Conservation (phyloP, 257 asterid genomes). For the Solanum raphanifolium region DNA sequence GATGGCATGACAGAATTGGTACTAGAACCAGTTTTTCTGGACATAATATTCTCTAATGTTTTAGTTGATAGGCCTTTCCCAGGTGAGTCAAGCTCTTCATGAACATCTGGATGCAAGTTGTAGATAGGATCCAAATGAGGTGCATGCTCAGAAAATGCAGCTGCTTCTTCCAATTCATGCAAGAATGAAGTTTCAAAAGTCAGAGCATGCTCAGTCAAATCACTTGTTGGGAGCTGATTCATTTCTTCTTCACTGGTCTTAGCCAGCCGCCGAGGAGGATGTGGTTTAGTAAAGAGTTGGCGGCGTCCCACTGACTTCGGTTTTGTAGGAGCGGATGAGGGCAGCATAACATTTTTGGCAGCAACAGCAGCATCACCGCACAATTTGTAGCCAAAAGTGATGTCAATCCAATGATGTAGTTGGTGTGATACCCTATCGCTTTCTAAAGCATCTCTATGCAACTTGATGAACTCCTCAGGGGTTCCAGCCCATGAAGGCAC, state of each 20-base stretch:
- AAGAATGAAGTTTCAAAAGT: slow-evolving; percentile 25
- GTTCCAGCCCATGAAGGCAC: slow-evolving; percentile 90
- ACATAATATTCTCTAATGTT: slow-evolving; percentile 17
- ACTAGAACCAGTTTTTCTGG: slow-evolving; percentile 11
- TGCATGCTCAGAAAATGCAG: slow-evolving; percentile 66
- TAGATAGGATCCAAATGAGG: slow-evolving; percentile 59
- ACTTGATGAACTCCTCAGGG: slow-evolving; percentile 74
- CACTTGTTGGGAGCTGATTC: slow-evolving; percentile 3
- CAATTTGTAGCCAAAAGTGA: slow-evolving; percentile 94
- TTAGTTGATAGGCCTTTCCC: slow-evolving; percentile 22
- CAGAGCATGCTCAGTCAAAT: slow-evolving; percentile 13
- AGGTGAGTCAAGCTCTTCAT: slow-evolving; percentile 17
- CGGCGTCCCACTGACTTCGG: slow-evolving; percentile 79
- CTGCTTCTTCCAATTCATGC: slow-evolving; percentile 59
- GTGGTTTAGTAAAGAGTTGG: slow-evolving; percentile 83
- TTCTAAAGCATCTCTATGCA: slow-evolving; percentile 83
- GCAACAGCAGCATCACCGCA: slow-evolving; percentile 81
- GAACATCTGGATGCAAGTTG: slow-evolving; percentile 22
- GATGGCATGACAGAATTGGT: slow-evolving; percentile 16
- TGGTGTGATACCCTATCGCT: slow-evolving; percentile 58
- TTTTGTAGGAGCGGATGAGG: slow-evolving; percentile 43
- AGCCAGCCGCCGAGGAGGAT: slow-evolving; percentile 57
- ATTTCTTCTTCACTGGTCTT: slow-evolving; percentile 11
- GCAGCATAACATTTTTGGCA: slow-evolving; percentile 91
- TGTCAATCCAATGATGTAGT: slow-evolving; percentile 90